Evolutionary conservation across 1,284 basidiomycete species (phyloP), one percentile per base, ranked within the genome.

Genomic region (Leccinum ambiguum): DNA sequence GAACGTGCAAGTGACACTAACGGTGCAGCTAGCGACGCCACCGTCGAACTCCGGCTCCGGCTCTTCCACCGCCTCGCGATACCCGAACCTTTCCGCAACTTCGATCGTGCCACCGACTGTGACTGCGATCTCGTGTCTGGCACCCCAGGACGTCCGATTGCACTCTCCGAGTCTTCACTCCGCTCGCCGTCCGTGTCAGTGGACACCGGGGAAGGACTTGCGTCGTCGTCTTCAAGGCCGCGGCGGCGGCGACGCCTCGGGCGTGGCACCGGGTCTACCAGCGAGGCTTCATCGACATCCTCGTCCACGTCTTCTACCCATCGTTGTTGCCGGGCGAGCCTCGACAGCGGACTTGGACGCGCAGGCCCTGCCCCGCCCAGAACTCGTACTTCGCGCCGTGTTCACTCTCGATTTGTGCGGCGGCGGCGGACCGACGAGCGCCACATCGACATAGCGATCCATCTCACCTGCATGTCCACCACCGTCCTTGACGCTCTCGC

Each of bases 341-440:
- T 79, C 0, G 88, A 91, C 8, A 91, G 73, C 16, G 89, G 89
- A 66, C 87, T 90, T 4, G 86, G 88, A 54, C 83, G 78, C 7
- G 80, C 77, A 41, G 70, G 75, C 2, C 79, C 75, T 10, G 65
- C 71, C 18, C 73, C 33, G 63, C 2, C 67, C 74, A 0, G 53
- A 45, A 4, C 74, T 77, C 64, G 76, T 48, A 65, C 74, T 76
- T 41, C 76, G 54, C 14, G 63, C 39, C 63, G 79, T 76, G 16
- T 72, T 66, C 78, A 79, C 16, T 5, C 23, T 39, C 48, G 64
- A 2, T 58, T 39, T 69, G 43, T 41, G 58, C 23, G 16, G 21
- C 10, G 43, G 41, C 21, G 57, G 16, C 57, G n/a, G 57, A 58
- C 33, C 57, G 33, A 30, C 14, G 30, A 61, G 43, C 23, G 11